Evolutionary conservation across 148 eudicot species (phyloP).

Genomic region (Dianthus caryophyllus): DNA sequence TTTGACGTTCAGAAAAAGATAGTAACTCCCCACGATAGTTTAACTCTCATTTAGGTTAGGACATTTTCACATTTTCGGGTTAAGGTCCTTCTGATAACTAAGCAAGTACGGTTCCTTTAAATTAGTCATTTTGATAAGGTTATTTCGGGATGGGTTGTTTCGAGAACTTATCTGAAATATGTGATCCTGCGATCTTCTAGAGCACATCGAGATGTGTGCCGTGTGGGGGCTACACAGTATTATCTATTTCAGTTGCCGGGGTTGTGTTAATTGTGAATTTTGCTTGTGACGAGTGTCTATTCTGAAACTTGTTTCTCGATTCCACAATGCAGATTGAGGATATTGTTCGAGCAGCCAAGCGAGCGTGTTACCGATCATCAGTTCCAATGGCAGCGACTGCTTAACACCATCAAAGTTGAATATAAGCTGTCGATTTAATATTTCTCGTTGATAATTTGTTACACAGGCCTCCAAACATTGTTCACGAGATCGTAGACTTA

Average conservation of each 20-base stretch:
- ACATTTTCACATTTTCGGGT: too few relatives aligned
- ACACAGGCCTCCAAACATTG: constrained; percentile 20
- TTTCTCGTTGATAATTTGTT: constrained; percentile 25
- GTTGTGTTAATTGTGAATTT: background rate
- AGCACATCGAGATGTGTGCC: too few relatives aligned
- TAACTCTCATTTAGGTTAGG: too few relatives aligned
- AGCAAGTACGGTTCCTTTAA: too few relatives aligned
- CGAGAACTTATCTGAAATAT: too few relatives aligned
- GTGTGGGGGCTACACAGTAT: too few relatives aligned
- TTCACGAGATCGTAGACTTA: background rate
- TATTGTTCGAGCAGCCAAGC: constrained; percentile 80
- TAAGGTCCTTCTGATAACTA: too few relatives aligned
- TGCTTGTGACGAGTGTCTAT: background rate
- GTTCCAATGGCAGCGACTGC: constrained; percentile 66
- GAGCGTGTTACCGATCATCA: constrained; percentile 75
- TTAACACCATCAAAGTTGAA: constrained; percentile 15
- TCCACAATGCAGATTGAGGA: constrained; percentile 60
- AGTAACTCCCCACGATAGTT: too few relatives aligned
- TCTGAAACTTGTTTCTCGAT: background rate
- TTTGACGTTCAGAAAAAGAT: background rate
- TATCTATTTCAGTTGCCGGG: too few relatives aligned
- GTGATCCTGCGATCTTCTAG: too few relatives aligned
- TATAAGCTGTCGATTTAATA: background rate
- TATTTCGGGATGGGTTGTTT: too few relatives aligned
- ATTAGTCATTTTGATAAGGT: too few relatives aligned